Evolutionary conservation across 2,329 filamentous ascomycete genomes (phyloP), one percentile per base, ranked within the genome.

Genomic region (Graphilbum sp.): DNA sequence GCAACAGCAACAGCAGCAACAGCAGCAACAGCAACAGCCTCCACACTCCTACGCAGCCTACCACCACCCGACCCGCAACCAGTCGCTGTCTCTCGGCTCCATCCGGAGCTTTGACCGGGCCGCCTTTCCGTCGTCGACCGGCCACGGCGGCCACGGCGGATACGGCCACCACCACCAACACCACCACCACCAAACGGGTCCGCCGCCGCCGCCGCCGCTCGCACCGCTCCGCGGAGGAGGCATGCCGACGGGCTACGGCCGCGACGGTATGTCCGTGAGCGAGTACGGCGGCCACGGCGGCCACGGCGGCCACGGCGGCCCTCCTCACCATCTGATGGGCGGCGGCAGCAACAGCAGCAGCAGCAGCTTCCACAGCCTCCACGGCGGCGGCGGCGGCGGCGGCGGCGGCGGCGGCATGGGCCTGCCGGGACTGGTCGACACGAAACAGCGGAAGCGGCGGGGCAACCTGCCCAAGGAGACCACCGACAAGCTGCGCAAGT

Each of bases 381-480:
- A 54, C 29, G 12, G 23, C 13, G 27, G 15, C 10, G 27, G 27
- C 7, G 27, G 27, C 10, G 27, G n/a, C n/a, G n/a, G n/a, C 10
- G 15, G 27, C 15, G 27, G 27, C 27, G 19, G 17, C 18, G n/a
- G 32, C 24, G 21, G 36, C 36, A 17, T 29, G 4, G 34, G 20
- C 20, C n/a, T 30, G 7, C 5, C 27, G 6, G 27, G 27, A n/a
- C 27, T 6, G 5, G 27, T 16, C 3, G 67, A 70, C 40, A 59
- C 51, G 41, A 72, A 68, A 52, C 65, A 65, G 46, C 60, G 72
- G 24, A 77, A 74, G 54, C 67, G 85, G 37, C 69, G 86, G 30
- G 86, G 86, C 2, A 94, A 94, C 51, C 64, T 94, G 3, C 86
- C 86, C n/a, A 92, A 92, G 52, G 80, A 86, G 39, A 83, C 84